phyloP scores from a whole-genome alignment of 371 early-diverging fungal species.

The Apophysomyces variabilis region DNA sequence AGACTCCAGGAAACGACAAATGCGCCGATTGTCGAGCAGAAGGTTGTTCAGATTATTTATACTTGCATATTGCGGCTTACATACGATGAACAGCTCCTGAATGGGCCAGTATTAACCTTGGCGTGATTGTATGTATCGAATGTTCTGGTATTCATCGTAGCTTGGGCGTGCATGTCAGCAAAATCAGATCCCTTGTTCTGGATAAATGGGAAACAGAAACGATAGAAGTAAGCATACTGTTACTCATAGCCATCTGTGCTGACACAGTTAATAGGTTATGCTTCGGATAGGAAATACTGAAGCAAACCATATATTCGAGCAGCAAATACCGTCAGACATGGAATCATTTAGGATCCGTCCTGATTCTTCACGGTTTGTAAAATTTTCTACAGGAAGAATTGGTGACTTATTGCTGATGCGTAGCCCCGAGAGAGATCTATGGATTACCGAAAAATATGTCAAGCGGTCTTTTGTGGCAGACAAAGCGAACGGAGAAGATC shows the following conservation, averaged over 20 bases:
- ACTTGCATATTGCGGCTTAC: background rate
- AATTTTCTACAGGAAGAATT: background rate
- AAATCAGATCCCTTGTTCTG: constrained; percentile 83
- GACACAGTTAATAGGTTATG: constrained; percentile 62
- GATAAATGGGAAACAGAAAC: constrained; percentile 91
- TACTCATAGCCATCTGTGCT: background rate
- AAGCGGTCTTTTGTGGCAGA: constrained; percentile 63
- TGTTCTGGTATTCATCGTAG: constrained; percentile 98
- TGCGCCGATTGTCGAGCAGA: constrained; percentile 82
- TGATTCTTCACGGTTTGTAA: constrained; percentile 32
- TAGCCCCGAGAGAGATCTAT: constrained; percentile 70
- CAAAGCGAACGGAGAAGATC: constrained; percentile 29
- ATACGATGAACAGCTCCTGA: constrained; percentile 59
- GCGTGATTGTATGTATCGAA: constrained; percentile 93
- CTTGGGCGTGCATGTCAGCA: constrained; percentile 91
- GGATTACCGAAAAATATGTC: constrained; percentile 78
- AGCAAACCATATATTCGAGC: constrained; percentile 79
- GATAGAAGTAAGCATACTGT: constrained; percentile 51
- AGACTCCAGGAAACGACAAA: constrained; percentile 66
- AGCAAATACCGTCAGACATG: constrained; percentile 43
- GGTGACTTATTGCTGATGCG: background rate
- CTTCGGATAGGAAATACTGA: constrained; percentile 77
- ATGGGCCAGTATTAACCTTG: constrained; percentile 95
- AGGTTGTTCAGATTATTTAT: constrained; percentile 21
- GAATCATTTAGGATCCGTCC: constrained; percentile 40